phyloP scores from a whole-genome alignment of 2,329 filamentous ascomycete species.

The Ramularia collo-cygni region DNA sequence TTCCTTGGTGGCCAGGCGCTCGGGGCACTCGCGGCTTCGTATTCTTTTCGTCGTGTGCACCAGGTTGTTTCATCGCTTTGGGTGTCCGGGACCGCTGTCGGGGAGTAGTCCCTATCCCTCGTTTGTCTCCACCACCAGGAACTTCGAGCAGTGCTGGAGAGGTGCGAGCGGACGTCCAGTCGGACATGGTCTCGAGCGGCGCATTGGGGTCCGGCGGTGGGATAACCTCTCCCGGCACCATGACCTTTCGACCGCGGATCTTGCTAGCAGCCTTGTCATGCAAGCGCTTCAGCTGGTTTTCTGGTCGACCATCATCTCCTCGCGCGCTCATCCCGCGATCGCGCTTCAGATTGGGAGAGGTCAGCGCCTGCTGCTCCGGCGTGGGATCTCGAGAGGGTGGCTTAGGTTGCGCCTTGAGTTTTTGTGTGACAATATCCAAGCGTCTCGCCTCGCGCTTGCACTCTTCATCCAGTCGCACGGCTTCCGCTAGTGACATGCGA shows the following conservation, averaged over 20 bases:
- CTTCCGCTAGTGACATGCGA: conserved; percentile 32
- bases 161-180: conserved; percentile 33
- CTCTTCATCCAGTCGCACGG: conserved; percentile 28
- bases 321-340: conserved; percentile 26
- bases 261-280: conserved; percentile 30
- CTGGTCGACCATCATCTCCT: conserved; percentile 22
- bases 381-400: conserved; percentile 57
- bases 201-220: conserved; percentile 40
- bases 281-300: conserved; percentile 20
- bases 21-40: conserved; percentile 38
- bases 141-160: conserved; percentile 28
- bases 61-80: conserved; percentile 31
- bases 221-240: conserved; percentile 39
- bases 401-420: conserved; percentile 55
- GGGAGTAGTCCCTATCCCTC: conserved; percentile 16
- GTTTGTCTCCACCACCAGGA: conserved; percentile 18
- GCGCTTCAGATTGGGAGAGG: conserved; percentile 29
- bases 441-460: conserved; percentile 41
- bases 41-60: conserved; percentile 33
- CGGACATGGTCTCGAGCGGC: conserved; percentile 30
- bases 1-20: conserved; percentile 41
- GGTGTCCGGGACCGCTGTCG: conserved; percentile 29
- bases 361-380: conserved; percentile 31
- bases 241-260: conserved; percentile 32
- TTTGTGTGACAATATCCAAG: conserved; percentile 53